A percentile compares a stretch with the other conserved stretches of the same genome.
Conservation (phyloP, 257 asterid species). For the Plantago major region DNA sequence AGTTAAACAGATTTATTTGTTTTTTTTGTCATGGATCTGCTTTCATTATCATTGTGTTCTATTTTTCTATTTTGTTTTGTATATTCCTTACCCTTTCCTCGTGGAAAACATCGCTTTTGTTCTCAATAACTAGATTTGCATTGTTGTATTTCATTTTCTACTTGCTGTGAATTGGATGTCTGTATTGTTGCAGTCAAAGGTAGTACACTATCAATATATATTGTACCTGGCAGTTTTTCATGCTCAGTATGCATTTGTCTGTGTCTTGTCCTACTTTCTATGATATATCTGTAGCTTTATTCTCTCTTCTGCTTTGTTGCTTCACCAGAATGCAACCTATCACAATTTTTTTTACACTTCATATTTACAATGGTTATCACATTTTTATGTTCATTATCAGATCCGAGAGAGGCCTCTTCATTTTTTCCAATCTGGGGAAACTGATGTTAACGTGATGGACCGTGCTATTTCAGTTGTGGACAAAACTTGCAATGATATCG, state of each 20-base stretch:
- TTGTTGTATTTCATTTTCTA: constrained; percentile 16
- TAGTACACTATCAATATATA: not conserved
- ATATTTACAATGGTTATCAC: constrained; percentile 23
- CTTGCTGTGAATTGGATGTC: constrained; percentile 12
- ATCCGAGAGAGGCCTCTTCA: constrained; percentile 46
- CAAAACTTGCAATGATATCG: constrained; percentile 35
- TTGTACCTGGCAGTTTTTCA: constrained; percentile 8
- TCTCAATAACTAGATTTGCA: constrained; percentile 13
- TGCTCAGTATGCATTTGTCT: not conserved
- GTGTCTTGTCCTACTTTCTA: not conserved
- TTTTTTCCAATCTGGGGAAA: constrained; percentile 54
- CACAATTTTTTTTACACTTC: not conserved
- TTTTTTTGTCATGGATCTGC: too few relatives aligned
- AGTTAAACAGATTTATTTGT: too few relatives aligned
- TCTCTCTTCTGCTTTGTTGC: constrained; percentile 14
- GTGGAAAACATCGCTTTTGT: constrained; percentile 2
- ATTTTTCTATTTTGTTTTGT: not conserved
- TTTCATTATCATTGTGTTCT: constrained; percentile 2
- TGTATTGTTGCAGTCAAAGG: constrained; percentile 15
- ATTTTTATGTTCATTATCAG: constrained; percentile 37
- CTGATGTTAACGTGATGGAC: constrained; percentile 53
- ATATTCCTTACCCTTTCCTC: not conserved
- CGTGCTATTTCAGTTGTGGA: constrained; percentile 49
- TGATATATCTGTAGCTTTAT: constrained; percentile 11
- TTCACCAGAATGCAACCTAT: constrained; percentile 6